Conservation (phyloP, 106 monocot species). For the Dendrobium chrysotoxum region DNA sequence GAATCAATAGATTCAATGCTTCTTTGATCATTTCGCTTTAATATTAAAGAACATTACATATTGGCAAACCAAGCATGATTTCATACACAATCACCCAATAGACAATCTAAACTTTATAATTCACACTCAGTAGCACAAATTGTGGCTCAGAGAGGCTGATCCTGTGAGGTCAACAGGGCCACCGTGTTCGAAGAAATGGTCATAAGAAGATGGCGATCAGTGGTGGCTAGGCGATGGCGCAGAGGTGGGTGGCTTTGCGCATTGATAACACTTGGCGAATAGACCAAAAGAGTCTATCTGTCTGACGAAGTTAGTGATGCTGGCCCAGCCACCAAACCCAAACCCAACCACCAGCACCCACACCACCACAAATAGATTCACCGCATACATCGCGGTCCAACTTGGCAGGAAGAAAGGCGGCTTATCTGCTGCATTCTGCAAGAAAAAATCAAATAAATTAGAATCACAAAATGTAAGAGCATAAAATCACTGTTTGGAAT, state of each 20-base stretch:
- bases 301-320: conserved; percentile 53
- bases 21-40: background rate
- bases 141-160: too few relatives aligned
- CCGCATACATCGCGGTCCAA: conserved; percentile 46
- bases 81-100: background rate
- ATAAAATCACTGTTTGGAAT: too few relatives aligned
- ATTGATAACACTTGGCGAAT: conserved; percentile 79
- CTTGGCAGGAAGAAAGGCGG: conserved; percentile 56
- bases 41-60: background rate
- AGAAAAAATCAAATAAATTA: too few relatives aligned
- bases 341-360: conserved; percentile 66
- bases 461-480: too few relatives aligned
- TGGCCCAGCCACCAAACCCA: conserved; percentile 66
- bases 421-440: conserved; percentile 60
- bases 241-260: conserved; percentile 27
- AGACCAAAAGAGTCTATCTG: conserved; percentile 60
- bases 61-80: background rate
- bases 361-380: conserved; percentile 52
- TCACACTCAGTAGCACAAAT: conserved; percentile 3
- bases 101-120: background rate
- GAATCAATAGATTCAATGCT: background rate
- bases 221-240: conserved; percentile 13
- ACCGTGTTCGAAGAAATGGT: background rate
- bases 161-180: background rate
- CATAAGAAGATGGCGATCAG: background rate